A percentile compares a stretch with the other conserved stretches of the same genome.
Evolutionary conservation across 371 early-diverging fungal species (phyloP).

Genomic region (Mortierella sp.): DNA sequence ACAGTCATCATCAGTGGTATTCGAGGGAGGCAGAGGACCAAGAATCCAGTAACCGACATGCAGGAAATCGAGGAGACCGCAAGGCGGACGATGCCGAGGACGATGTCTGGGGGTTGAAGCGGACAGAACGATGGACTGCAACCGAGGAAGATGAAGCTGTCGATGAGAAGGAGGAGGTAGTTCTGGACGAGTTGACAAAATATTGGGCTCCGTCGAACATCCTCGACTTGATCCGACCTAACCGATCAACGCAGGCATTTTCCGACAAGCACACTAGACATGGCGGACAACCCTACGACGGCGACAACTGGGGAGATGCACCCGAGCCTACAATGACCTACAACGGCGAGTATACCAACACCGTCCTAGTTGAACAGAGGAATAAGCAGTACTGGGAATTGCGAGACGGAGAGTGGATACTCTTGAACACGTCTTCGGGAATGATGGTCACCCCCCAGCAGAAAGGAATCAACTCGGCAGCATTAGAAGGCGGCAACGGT

Average conservation of each 20-base stretch:
- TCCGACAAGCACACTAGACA: slow-evolving; percentile 1
- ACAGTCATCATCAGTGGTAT: slow-evolving; percentile 13
- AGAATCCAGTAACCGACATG: not conserved
- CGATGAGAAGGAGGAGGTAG: slow-evolving; percentile 27
- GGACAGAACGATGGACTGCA: slow-evolving; percentile 14
- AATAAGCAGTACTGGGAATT: slow-evolving; percentile 29
- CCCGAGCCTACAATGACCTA: slow-evolving; percentile 30
- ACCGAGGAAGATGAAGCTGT: not conserved
- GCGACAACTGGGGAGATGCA: slow-evolving; percentile 29
- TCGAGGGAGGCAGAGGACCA: not conserved
- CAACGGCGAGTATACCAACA: slow-evolving; percentile 33
- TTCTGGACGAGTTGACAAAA: slow-evolving; percentile 34
- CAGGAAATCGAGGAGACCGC: not conserved
- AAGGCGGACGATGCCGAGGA: slow-evolving; percentile 9
- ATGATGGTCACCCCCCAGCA: slow-evolving; percentile 18
- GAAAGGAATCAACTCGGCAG: not conserved
- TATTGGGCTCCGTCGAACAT: slow-evolving; percentile 34
- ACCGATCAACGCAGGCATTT: slow-evolving; percentile 11
- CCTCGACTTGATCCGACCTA: slow-evolving; percentile 26
- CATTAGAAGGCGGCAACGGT: not conserved
- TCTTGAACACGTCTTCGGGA: slow-evolving; percentile 30
- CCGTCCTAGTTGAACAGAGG: slow-evolving; percentile 38
- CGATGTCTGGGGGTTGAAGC: slow-evolving; percentile 28
- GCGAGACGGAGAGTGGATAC: slow-evolving; percentile 33
- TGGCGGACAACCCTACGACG: slow-evolving; percentile 3